Base-by-base conservation (phyloP, 2,329 filamentous ascomycete species). In the Talaromyces sp. region DNA sequence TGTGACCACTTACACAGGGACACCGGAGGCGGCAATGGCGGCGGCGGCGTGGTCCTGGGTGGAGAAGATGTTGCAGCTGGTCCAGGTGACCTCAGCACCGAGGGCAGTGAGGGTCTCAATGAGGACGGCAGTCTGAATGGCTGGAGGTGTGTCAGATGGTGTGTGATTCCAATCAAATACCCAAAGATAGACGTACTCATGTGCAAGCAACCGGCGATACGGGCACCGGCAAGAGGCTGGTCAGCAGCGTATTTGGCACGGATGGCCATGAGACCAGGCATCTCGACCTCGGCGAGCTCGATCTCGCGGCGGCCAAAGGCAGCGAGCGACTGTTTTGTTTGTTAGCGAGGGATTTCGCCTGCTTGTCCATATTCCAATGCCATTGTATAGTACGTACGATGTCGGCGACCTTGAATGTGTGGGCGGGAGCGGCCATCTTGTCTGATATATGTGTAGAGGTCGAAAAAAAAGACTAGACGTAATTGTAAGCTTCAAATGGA, bases 251-350 rank as follows among this genome's bases (percentile, higher is more conserved):
- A 99, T 87, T 96, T 97, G 78, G 82, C 80, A 79, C 95, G 90
- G 77, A 93, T 98, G 77, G 91, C 88, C 91, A 99, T 96, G 74
- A 99, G 89, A 88, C 95, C 94, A 71, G 94, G 93, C 93, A 97
- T 97, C 86, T 93, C 90, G 79, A 92, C 86, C 82, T 98, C 94
- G 76, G 95, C 93, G 79, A 98, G 88, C 84, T 97, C 93, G 77
- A 99, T 97, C 89, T 99, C 95, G 83, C 94, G 93, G 84, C 95
- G 93, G 83, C 95, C 95, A 79, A 99, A 98, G 82, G 95, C 95
- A 79, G 95, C 94, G 80, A 98, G 90, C 80, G 90, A 92, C 81
- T 83, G 67, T 39, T 69, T 37, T 35, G 43, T 39, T 54, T 39
- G 68, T 74, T 62, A 70, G 66, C 41, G 33, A 54, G 10, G n/a